Evolutionary conservation across 1,284 basidiomycete genomes (phyloP), one percentile per base, ranked within the genome.

Genomic region (Ustilago tritici): DNA sequence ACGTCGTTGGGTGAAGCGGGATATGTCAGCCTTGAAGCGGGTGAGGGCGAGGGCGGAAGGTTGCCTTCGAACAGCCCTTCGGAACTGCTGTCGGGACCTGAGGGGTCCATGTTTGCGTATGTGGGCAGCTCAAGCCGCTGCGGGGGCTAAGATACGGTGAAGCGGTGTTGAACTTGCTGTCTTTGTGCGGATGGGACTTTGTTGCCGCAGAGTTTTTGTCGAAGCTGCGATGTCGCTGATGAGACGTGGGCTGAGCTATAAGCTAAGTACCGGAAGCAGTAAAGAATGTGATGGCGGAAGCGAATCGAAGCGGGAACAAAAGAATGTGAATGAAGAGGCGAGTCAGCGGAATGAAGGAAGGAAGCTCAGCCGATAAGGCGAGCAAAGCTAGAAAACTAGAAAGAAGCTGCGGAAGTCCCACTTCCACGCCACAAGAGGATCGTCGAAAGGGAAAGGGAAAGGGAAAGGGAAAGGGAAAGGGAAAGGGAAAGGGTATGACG

Each of bases 61-160:
- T 73, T 70, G 71, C 64, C 65, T 56, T 78, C 70, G 43, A 70
- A 78, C 46, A 78, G 64, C 49, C 76, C 76, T 38, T 78, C 76
- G n/a, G 56, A 61, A 65, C 76, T 78, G 70, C 61, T 68, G 53
- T 74, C 76, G 14, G 60, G 64, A 61, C 56, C 71, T 23, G 56
- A 57, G 5, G 58, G 61, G 58, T 78, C 76, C 76, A 78, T 78
- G 2, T 34, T 68, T 54, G 54, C 11, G 19, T 36, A 0, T 28
- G 12, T 12, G 4, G 19, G 61, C 70, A 49, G 65, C 65, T 56
- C 36, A 38, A 61, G 65, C 60, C 53, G 63, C 69, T 61, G 63
- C 55, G 1, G 38, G 47, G 36, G 36, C 46, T 50, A 31, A 23
- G 28, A 50, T 50, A 5, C 14, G 49, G 43, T 19, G 7, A 11